Percentiles rank a stretch among this genome's conserved stretches.
Conservation (phyloP, 1,139 yeast species). For the Groenewaldozyma sp. region DNA sequence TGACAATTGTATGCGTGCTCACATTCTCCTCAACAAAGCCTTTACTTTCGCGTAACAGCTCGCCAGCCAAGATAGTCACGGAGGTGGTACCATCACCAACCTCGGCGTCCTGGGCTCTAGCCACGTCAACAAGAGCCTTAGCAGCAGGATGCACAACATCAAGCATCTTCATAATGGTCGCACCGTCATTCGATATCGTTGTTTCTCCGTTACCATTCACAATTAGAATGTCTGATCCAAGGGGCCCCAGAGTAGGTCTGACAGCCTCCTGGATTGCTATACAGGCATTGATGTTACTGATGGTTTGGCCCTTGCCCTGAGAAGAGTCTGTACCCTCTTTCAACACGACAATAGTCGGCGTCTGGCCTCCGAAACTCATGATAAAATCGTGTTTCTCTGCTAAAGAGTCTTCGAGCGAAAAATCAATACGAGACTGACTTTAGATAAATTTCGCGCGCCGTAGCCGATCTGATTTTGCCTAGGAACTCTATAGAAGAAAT, state of each 20-base stretch:
- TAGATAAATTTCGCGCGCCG: too few species aligned
- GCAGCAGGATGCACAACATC: slow-evolving; percentile 99
- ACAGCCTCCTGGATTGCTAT: slow-evolving; percentile 93
- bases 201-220: slow-evolving; percentile 78
- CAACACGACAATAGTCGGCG: slow-evolving; percentile 94
- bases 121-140: slow-evolving; percentile 84
- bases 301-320: slow-evolving; percentile 93
- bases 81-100: slow-evolving; percentile 99
- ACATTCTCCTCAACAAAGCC: slow-evolving; percentile 91
- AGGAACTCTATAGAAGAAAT: too few species aligned
- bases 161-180: slow-evolving; percentile 81
- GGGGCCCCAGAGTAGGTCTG: slow-evolving; percentile 91
- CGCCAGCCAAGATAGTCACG: slow-evolving; percentile 91
- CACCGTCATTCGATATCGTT: slow-evolving; percentile 96
- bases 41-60: slow-evolving; percentile 82
- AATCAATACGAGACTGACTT: too few species aligned
- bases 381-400: not conserved
- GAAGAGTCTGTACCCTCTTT: slow-evolving; percentile 97
- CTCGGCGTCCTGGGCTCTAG: slow-evolving; percentile 96
- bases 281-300: slow-evolving; percentile 93
- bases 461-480: too few species aligned
- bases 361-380: slow-evolving; percentile 85
- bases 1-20: slow-evolving; percentile 77
- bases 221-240: slow-evolving; percentile 89
- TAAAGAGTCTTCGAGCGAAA: too few species aligned